These are phyloP conservation scores for Candida stauntonica DNA, from an alignment of 805 yeast species.

Conservation along the genomic window DNA sequence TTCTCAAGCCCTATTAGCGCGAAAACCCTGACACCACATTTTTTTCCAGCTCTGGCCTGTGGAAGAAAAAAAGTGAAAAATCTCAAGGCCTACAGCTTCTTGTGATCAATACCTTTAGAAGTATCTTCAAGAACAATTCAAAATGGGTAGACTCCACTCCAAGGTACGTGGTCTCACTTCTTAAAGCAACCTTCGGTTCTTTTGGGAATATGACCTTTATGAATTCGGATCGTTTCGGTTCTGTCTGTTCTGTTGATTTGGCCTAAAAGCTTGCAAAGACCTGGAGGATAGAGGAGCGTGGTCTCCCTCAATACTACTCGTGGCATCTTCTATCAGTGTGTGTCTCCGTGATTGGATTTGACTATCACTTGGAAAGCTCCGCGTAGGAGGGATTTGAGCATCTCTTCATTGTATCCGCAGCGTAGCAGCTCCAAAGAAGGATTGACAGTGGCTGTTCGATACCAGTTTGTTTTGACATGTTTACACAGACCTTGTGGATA, in stretches of 20 bases:
- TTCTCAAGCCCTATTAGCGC: not conserved
- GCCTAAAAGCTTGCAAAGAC: not conserved
- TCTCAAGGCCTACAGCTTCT: conserved; percentile 11
- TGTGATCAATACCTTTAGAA: not conserved
- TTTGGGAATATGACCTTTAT: conserved; percentile 19
- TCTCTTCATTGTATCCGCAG: not conserved
- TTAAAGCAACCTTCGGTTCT: conserved; percentile 13
- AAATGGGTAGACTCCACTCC: conserved; percentile 99
- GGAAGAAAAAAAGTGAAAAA: conserved; percentile 13
- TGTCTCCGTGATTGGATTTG: conserved; percentile 15
- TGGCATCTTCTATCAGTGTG: not conserved
- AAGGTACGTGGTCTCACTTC: conserved; percentile 57
- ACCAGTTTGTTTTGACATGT: conserved; percentile 40
- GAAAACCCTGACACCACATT: conserved; percentile 7
- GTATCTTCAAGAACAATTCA: conserved; percentile 40
- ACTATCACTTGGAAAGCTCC: conserved; percentile 1
- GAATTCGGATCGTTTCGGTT: conserved; percentile 28
- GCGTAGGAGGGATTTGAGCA: conserved; percentile 6
- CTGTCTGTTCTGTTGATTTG: conserved; percentile 2
- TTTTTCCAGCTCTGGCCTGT: too few species aligned
- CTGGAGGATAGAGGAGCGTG: not conserved
- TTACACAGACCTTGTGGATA: conserved; percentile 13
- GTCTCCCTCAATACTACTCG: not conserved
- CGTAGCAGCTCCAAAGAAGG: too few species aligned
- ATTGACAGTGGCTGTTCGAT: conserved; percentile 39